A percentile compares a stretch with the other conserved stretches of the same genome.
Evolutionary conservation across 148 eudicot species (phyloP).

Genomic region (Vaccinium macrocarpon): DNA sequence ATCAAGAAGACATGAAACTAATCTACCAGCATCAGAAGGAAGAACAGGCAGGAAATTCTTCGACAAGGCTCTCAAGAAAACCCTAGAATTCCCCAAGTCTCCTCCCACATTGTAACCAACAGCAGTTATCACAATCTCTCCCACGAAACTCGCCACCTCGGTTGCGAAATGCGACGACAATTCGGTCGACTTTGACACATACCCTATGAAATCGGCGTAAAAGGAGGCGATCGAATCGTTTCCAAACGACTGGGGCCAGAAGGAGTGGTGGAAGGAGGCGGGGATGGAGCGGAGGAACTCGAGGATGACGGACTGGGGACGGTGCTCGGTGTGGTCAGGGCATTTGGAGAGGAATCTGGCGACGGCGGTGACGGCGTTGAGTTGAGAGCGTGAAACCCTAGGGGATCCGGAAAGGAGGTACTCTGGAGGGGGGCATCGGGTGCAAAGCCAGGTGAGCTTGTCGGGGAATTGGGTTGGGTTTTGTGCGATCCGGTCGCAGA

Average conservation of each 20-base stretch:
- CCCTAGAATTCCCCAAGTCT: conserved; percentile 42
- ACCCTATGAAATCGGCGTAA: conserved; percentile 51
- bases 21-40: conserved; percentile 43
- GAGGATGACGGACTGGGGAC: conserved; percentile 42
- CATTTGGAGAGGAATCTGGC: conserved; percentile 72
- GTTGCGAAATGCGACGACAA: conserved; percentile 48
- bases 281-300: conserved; percentile 61
- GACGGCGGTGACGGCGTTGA: conserved; percentile 64
- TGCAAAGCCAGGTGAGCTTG: conserved; percentile 71
- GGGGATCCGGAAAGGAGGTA: conserved; percentile 49
- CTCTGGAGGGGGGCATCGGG: conserved; percentile 69
- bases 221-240: conserved; percentile 43
- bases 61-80: conserved; percentile 63
- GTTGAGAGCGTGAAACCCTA: conserved; percentile 66
- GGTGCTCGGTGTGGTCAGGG: conserved; percentile 38
- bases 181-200: conserved; percentile 52
- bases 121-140: conserved; percentile 52
- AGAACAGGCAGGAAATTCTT: conserved; percentile 55
- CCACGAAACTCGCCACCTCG: conserved; percentile 63
- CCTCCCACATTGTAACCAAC: conserved; percentile 31
- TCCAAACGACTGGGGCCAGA: conserved; percentile 79
- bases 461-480: conserved; percentile 64
- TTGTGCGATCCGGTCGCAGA: conserved; percentile 75
- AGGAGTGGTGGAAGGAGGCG: conserved; percentile 47
- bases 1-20: conserved; percentile 56